These are phyloP conservation scores for Podospora comata DNA, from an alignment of 495 filamentous ascomycete genomes.

Conservation along the genomic window DNA sequence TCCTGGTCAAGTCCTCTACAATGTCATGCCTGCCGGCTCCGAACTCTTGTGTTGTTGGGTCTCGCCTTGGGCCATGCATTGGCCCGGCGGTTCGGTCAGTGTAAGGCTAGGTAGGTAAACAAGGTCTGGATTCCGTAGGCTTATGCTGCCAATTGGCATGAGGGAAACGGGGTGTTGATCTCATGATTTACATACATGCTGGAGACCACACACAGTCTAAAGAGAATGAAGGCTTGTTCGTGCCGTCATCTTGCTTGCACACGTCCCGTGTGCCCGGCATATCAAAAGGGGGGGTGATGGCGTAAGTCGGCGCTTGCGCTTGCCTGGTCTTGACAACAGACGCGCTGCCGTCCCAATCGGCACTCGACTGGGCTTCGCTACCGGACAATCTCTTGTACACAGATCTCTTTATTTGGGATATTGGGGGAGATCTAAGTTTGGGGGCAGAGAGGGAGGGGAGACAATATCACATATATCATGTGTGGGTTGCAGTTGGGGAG, in stretches of 20 bases:
- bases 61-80: neutral
- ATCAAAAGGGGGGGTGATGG: neutral
- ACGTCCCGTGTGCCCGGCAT: neutral
- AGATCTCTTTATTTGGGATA: neutral
- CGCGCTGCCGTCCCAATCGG: neutral
- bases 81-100: neutral
- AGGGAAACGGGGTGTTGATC: neutral
- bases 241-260: neutral
- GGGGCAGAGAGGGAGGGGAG: neutral
- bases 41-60: neutral
- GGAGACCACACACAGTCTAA: neutral
- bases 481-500: constrained; percentile 1
- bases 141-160: neutral
- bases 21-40: neutral
- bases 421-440: neutral
- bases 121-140: neutral
- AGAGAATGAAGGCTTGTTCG: neutral
- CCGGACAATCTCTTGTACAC: neutral
- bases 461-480: neutral
- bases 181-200: neutral
- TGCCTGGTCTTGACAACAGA: neutral
- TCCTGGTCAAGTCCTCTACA: neutral
- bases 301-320: neutral
- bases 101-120: neutral
- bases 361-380: neutral